These are phyloP conservation scores for Nidula microcarpa DNA, from an alignment of 768 basidiomycete genomes.

Conservation along the genomic window DNA sequence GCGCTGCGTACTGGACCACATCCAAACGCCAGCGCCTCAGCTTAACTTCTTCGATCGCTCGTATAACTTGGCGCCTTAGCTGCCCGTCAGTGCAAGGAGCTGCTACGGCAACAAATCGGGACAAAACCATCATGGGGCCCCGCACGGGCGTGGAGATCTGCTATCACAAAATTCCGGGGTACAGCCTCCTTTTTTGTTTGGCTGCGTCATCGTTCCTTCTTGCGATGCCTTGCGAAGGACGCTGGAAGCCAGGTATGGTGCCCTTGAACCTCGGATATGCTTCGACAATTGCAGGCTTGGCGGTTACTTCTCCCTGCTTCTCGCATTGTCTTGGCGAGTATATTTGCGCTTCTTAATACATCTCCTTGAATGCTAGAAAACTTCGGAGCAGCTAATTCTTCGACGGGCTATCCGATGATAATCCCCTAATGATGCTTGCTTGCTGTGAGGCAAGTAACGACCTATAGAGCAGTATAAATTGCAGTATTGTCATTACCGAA, in stretches of 20 bases:
- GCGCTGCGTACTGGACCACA: too few species aligned
- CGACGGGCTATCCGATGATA: slow-evolving; percentile 6
- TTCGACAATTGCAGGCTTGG: too few species aligned
- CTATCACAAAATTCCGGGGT: slow-evolving; percentile 6
- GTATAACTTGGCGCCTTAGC: too few species aligned
- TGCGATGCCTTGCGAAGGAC: background rate
- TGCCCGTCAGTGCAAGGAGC: too few species aligned
- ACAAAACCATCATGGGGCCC: slow-evolving; percentile 5
- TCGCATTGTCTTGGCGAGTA: background rate
- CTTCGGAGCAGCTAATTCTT: background rate
- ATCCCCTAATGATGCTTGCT: background rate
- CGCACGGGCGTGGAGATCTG: background rate
- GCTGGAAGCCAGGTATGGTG: too few species aligned
- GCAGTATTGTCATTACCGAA: too few species aligned
- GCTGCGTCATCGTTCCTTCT: background rate
- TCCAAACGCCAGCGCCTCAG: too few species aligned
- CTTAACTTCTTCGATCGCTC: too few species aligned
- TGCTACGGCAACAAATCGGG: slow-evolving; percentile 14
- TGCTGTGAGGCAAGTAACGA: too few species aligned
- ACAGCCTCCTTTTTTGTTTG: background rate
- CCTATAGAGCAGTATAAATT: too few species aligned
- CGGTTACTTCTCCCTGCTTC: background rate
- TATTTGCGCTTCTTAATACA: slow-evolving; percentile 3
- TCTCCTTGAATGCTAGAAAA: background rate
- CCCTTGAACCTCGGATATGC: too few species aligned